phyloP scores from a whole-genome alignment of 768 basidiomycete species.

The Exsudoporus frostii region DNA sequence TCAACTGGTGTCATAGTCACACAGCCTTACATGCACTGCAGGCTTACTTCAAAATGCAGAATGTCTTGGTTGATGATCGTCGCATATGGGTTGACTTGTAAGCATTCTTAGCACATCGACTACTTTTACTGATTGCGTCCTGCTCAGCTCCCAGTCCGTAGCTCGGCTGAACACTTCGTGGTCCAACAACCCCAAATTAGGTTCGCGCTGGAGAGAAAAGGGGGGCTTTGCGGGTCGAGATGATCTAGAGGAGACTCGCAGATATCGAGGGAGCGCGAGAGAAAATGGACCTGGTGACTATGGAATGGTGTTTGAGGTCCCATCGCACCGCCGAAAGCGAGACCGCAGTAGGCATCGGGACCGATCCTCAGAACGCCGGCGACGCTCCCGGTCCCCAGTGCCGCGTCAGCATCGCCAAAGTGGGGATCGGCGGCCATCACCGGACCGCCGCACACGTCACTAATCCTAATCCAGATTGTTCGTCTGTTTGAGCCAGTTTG shows the following conservation, averaged over 20 bases:
- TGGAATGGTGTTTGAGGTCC: constrained; percentile 84
- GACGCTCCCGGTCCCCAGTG: constrained; percentile 26
- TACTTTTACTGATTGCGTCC: constrained; percentile 18
- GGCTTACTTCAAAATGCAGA: constrained; percentile 99
- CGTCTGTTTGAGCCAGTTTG: constrained; percentile 25
- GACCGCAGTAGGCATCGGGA: constrained; percentile 55
- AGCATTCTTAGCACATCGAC: constrained; percentile 28
- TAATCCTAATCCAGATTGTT: constrained; percentile 1
- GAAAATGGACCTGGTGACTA: constrained; percentile 42
- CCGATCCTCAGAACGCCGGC: constrained; percentile 24
- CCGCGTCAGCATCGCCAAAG: constrained; percentile 24
- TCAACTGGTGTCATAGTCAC: neutral
- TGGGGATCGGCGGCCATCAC: constrained; percentile 35
- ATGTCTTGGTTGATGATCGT: constrained; percentile 94
- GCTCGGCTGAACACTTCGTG: constrained; percentile 78
- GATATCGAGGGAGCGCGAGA: constrained; percentile 47
- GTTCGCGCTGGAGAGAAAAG: constrained; percentile 35
- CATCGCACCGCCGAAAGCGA: constrained; percentile 40
- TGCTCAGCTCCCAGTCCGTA: constrained; percentile 84
- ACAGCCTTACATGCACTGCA: constrained; percentile 29
- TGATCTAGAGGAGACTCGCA: constrained; percentile 68
- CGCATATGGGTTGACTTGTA: constrained; percentile 99
- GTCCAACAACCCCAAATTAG: constrained; percentile 73
- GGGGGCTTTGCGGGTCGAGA: constrained; percentile 67
- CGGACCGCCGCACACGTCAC: constrained; percentile 31